A percentile compares a stretch with the other conserved stretches of the same genome.
Conservation (phyloP, 1,284 basidiomycete species). For the Moesziomyces antarcticus region DNA sequence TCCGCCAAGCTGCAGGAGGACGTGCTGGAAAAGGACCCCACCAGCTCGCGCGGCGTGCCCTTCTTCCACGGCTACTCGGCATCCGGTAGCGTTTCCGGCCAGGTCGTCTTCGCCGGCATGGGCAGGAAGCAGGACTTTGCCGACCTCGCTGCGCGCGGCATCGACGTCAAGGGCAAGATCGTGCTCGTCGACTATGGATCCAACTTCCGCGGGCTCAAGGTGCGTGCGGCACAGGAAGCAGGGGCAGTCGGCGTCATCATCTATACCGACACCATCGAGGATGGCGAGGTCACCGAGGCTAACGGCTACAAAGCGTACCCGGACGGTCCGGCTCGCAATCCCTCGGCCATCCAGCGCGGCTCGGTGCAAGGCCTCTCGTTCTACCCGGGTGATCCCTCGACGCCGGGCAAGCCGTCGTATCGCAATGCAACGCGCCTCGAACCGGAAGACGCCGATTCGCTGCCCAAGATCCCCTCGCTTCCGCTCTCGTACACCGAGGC, state of each 20-base stretch:
- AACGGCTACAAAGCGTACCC: conserved; percentile 77
- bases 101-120: conserved; percentile 84
- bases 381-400: conserved; percentile 86
- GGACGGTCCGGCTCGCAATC: conserved; percentile 86
- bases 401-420: conserved; percentile 88
- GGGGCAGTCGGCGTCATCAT: conserved; percentile 77
- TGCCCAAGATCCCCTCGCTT: conserved; percentile 84
- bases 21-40: conserved; percentile 70
- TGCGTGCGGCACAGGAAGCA: conserved; percentile 83
- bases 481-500: conserved; percentile 72
- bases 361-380: conserved; percentile 80
- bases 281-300: conserved; percentile 81
- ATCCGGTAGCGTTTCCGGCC: conserved; percentile 70
- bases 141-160: conserved; percentile 71
- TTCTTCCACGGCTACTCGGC: conserved; percentile 69
- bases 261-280: conserved; percentile 88
- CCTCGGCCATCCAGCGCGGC: conserved; percentile 78
- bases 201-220: conserved; percentile 83
- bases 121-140: conserved; percentile 82
- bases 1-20: conserved; percentile 71
- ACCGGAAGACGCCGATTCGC: conserved; percentile 73
- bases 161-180: conserved; percentile 82
- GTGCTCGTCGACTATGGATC: conserved; percentile 85
- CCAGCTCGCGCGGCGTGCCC: conserved; percentile 69
- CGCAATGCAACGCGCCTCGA: conserved; percentile 78